Conservation (phyloP, 164 flowering plant genomes). For the Umbellularia californica region DNA sequence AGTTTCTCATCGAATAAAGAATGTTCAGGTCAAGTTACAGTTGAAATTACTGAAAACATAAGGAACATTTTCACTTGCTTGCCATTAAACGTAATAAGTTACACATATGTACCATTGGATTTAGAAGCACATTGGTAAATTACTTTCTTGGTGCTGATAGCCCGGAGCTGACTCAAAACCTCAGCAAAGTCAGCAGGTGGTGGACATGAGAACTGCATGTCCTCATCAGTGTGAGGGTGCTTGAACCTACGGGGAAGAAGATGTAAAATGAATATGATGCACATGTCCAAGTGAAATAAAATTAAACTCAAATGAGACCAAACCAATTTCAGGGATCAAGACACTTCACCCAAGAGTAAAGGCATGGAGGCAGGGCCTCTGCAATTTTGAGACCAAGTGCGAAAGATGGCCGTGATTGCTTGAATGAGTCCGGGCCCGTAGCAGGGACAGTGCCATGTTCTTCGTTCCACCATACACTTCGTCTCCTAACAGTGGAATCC, state of each 20-base stretch:
- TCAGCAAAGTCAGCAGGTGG: slow-evolving; percentile 74
- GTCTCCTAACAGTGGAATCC: slow-evolving; percentile 88
- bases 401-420: slow-evolving; percentile 38
- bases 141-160: slow-evolving; percentile 29
- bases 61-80: neutral
- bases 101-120: neutral
- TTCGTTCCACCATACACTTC: slow-evolving; percentile 92
- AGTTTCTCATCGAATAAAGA: no score
- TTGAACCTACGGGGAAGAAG: slow-evolving; percentile 45
- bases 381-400: slow-evolving; percentile 44
- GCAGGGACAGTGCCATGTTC: slow-evolving; percentile 68
- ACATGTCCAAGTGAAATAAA: neutral
- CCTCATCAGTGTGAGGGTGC: slow-evolving; percentile 70
- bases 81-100: neutral
- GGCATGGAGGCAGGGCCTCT: slow-evolving; percentile 96
- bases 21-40: no score
- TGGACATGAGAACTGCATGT: slow-evolving; percentile 52
- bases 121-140: slow-evolving; percentile 2
- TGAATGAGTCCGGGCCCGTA: slow-evolving; percentile 46
- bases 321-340: neutral
- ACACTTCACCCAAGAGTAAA: slow-evolving; percentile 55
- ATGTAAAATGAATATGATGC: neutral
- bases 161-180: slow-evolving; percentile 48
- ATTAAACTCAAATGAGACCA: neutral
- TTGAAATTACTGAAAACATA: neutral